A percentile compares a stretch with the other conserved stretches of the same genome.
Conservation (phyloP, 2,329 filamentous ascomycete species). For the Colletotrichum sp. region DNA sequence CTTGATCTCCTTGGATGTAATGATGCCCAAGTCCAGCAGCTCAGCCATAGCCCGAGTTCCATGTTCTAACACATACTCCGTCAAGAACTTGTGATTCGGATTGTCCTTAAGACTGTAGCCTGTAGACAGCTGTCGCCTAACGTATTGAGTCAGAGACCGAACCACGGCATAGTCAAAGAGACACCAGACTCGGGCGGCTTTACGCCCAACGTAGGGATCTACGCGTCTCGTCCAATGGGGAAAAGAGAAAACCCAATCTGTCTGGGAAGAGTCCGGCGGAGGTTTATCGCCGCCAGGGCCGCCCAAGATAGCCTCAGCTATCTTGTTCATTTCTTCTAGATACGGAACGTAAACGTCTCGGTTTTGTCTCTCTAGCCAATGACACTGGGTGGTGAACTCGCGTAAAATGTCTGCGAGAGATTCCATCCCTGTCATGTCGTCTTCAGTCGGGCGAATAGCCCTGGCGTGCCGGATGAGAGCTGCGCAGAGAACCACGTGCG, state of each 20-base stretch:
- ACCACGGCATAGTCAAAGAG: background rate
- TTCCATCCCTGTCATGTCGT: background rate
- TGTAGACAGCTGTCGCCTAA: background rate
- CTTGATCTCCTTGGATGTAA: background rate
- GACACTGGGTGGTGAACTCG: background rate
- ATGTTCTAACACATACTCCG: background rate
- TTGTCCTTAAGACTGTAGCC: background rate
- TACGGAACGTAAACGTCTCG: background rate
- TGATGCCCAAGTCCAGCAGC: background rate
- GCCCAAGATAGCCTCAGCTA: background rate
- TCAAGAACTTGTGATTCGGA: background rate
- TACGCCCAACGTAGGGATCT: background rate
- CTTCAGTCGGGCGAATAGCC: background rate
- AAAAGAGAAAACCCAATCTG: background rate
- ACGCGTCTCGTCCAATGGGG: background rate
- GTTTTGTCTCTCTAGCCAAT: background rate
- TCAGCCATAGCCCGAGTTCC: background rate
- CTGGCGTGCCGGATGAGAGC: background rate
- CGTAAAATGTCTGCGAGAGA: background rate
- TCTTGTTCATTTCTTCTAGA: background rate
- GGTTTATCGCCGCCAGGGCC: background rate
- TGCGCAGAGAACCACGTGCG: background rate
- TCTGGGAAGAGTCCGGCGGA: background rate
- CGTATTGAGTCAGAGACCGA: background rate
- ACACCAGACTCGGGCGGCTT: background rate